Conservation (phyloP, 257 asterid genomes). For the Solanum medicagineum region DNA sequence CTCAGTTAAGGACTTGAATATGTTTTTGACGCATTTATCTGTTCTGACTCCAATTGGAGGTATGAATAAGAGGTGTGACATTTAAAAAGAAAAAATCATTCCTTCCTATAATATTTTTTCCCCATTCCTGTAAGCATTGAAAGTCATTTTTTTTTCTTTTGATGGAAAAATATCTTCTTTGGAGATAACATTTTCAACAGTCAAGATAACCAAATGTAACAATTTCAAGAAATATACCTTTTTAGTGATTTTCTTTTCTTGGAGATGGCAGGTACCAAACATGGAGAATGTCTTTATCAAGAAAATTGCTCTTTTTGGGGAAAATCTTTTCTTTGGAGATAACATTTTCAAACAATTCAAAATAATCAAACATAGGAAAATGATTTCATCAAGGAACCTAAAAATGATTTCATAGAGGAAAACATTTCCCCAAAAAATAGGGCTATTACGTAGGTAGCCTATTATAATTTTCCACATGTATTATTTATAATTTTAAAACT, state of each 20-base stretch:
- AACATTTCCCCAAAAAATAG: not conserved
- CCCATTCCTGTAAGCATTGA: not conserved
- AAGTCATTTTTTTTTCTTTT: not conserved
- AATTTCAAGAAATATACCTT: too few species aligned
- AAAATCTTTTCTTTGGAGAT: not conserved
- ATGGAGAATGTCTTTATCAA: too few species aligned
- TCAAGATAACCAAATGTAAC: too few species aligned
- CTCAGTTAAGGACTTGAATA: not conserved
- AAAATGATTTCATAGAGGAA: not conserved
- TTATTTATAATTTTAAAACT: too few species aligned
- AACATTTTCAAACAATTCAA: not conserved
- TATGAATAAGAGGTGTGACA: not conserved
- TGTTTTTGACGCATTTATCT: not conserved
- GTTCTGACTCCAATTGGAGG: not conserved
- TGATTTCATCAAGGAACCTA: not conserved
- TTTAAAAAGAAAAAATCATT: not conserved
- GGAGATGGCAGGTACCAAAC: too few species aligned
- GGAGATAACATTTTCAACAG: not conserved
- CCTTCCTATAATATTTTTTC: not conserved
- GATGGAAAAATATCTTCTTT: not conserved
- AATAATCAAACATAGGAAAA: not conserved
- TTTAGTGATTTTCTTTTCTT: too few species aligned
- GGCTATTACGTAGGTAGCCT: not conserved
- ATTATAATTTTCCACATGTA: not conserved
- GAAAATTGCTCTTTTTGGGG: too few species aligned